A percentile compares a stretch with the other conserved stretches of the same genome.
Conservation (phyloP, 2,329 filamentous ascomycete genomes). For the Coniella vitis region DNA sequence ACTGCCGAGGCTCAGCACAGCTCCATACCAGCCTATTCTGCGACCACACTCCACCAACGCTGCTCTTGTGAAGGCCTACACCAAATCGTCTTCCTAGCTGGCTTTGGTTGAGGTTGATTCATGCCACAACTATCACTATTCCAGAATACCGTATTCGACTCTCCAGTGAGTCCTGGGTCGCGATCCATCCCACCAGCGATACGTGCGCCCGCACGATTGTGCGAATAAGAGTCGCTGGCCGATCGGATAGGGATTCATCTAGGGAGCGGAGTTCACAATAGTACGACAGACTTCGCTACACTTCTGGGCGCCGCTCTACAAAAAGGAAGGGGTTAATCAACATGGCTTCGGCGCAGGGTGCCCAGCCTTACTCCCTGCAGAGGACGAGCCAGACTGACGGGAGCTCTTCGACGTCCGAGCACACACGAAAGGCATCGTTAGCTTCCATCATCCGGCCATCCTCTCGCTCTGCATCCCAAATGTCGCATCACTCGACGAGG, state of each 20-base stretch:
- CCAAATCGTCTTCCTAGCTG: background rate
- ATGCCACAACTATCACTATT: no score
- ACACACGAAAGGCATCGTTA: conserved; percentile 49
- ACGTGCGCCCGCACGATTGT: no score
- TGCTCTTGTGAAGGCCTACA: no score
- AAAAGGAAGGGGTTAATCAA: background rate
- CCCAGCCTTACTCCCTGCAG: conserved; percentile 36
- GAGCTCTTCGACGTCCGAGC: conserved; percentile 18
- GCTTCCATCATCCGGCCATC: conserved; percentile 53
- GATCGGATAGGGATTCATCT: no score
- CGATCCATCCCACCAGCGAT: no score
- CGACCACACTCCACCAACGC: background rate
- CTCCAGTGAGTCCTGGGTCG: no score
- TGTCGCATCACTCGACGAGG: conserved; percentile 43
- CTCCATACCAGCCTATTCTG: background rate
- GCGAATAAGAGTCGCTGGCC: no score
- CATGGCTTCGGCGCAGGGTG: conserved; percentile 35
- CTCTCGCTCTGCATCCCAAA: conserved; percentile 50
- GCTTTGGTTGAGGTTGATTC: background rate
- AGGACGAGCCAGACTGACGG: conserved; percentile 28
- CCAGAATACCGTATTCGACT: no score
- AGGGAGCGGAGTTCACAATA: no score
- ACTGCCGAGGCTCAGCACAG: background rate
- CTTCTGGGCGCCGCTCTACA: background rate
- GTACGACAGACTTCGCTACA: no score